Base-by-base conservation (phyloP, 2,329 filamentous ascomycete species). In the Juglanconis oblonga region DNA sequence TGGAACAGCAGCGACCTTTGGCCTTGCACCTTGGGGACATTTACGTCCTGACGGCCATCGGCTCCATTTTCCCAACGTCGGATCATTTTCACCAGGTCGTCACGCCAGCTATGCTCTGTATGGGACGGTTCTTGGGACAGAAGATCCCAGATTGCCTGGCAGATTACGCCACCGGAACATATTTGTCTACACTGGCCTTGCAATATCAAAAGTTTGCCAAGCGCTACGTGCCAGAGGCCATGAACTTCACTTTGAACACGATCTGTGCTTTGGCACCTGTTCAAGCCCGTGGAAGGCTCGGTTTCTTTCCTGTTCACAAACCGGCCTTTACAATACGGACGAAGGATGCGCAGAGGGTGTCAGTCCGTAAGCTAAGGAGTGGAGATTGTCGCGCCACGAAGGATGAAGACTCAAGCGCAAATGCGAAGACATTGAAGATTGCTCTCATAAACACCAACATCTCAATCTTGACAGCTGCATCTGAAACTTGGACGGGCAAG, bases 1-100 rank as follows among this genome's bases (percentile, higher is more conserved):
- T 87, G 47, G 73, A 76, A 53, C 66, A 75, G 36, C 68, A 72
- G 36, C 77, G 85, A 40, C 77, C 82, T 4, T 72, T 87, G 40
- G 73, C 76, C 7, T 85, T 80, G 67, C 83, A 73, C 69, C 82
- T 72, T 67, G 91, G 91, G 17, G 93, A 99, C 68, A 76, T 99
- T 24, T 76, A 92, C 29, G 77, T 96, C n/a, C 77, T 99, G 40
- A 93, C 91, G 0, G 92, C 91, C 0, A 85, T 97, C 62, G 87
- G 88, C 45, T 87, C 87, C 2, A 90, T 96, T 56, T 99, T 96
- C 69, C 93, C 95, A 4, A 97, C 95, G 0, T 97, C 93, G 0
- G 95, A 99, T 74, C 93, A 98, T 75, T 99, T 98, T 74, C 95
- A 99, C 69, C 89, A 95, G 67, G 91, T 98, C 40, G 89, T 92